Conservation (phyloP, 495 filamentous ascomycete species). For the Tuber calosporum region DNA sequence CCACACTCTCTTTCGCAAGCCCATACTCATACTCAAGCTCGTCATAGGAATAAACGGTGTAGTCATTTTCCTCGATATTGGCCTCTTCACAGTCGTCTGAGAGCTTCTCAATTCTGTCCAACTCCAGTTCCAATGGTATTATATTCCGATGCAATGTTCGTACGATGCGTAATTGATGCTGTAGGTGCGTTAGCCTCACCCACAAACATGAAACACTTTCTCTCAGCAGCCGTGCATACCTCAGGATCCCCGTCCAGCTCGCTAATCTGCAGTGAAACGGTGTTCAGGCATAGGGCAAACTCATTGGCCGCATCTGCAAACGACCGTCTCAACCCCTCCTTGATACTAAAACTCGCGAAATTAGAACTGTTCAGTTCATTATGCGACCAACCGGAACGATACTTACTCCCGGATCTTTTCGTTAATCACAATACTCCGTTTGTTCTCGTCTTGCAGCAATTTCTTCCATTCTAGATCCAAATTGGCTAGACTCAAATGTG, state of each 20-base stretch:
- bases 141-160: conserved; percentile 70
- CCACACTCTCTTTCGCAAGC: conserved; percentile 79
- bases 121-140: conserved; percentile 76
- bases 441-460: conserved; percentile 72
- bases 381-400: neutral
- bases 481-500: conserved; percentile 66
- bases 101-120: conserved; percentile 59
- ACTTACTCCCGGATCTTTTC: conserved; percentile 88
- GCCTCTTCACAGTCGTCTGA: conserved; percentile 84
- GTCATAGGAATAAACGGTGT: conserved; percentile 94
- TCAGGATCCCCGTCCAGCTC: conserved; percentile 92
- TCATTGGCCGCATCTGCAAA: conserved; percentile 97
- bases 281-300: conserved; percentile 88
- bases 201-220: neutral
- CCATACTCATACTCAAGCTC: conserved; percentile 90
- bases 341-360: conserved; percentile 56
- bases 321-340: conserved; percentile 79
- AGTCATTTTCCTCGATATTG: conserved; percentile 98
- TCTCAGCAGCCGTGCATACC: conserved; percentile 41
- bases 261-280: conserved; percentile 83
- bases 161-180: conserved; percentile 74
- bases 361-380: neutral
- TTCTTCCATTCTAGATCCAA: conserved; percentile 74
- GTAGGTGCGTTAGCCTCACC: conserved; percentile 12
- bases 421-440: conserved; percentile 85